Conservation (phyloP, 345 rosid genomes). For the Balakata baccata region DNA sequence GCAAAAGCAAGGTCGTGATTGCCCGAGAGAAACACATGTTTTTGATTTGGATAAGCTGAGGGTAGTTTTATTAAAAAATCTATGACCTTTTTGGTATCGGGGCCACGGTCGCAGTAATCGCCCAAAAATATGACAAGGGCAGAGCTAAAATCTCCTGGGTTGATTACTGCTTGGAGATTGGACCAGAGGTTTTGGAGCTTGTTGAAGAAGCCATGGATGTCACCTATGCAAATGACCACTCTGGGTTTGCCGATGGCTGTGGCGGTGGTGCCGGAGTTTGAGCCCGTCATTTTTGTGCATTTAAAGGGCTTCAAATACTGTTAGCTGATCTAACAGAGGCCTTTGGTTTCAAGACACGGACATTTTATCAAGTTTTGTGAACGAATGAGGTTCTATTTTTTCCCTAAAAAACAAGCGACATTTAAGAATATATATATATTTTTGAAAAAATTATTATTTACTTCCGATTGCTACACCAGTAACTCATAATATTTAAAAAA, state of each 20-base stretch:
- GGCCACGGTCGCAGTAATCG: slow-evolving; percentile 90
- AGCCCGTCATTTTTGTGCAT: neutral
- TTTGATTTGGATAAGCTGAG: slow-evolving; percentile 48
- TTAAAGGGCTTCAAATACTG: neutral
- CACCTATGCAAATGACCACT: slow-evolving; percentile 66
- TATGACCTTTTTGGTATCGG: slow-evolving; percentile 54
- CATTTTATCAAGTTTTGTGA: no score
- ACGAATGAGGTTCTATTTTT: no score
- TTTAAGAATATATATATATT: no score
- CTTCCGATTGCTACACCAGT: no score
- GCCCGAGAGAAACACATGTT: slow-evolving; percentile 61
- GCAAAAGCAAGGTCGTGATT: slow-evolving; percentile 82
- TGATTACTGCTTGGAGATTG: slow-evolving; percentile 49
- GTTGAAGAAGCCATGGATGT: slow-evolving; percentile 66
- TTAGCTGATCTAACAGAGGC: no score
- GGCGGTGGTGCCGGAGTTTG: neutral
- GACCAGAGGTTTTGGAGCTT: slow-evolving; percentile 70
- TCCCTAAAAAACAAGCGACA: no score
- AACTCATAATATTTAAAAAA: no score
- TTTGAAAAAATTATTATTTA: no score
- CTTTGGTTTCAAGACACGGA: no score
- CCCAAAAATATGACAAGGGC: slow-evolving; percentile 79
- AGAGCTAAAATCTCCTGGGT: slow-evolving; percentile 43
- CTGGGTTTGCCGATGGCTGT: slow-evolving; percentile 28
- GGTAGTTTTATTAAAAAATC: slow-evolving; percentile 59